Conservation (phyloP, 306 rosid genomes). For the Clitoria ternatea region DNA sequence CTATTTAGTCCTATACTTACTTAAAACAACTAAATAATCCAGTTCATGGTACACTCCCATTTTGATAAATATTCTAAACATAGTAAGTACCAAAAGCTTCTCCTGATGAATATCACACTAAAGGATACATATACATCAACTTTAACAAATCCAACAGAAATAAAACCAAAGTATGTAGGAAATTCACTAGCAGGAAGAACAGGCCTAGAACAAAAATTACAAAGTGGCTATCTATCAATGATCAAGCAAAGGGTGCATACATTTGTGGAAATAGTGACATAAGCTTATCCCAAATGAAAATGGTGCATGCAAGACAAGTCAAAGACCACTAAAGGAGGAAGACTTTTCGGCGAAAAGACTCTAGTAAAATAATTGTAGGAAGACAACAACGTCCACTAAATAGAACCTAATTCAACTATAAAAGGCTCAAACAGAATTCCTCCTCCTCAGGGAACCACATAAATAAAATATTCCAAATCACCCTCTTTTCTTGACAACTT, state of each 20-base stretch:
- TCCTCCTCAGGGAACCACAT: not conserved
- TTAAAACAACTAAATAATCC: not conserved
- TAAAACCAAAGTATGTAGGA: not conserved
- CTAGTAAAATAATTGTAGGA: not conserved
- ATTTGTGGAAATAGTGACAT: not conserved
- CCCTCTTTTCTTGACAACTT: slow-evolving; percentile 6
- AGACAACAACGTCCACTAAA: slow-evolving; percentile 13
- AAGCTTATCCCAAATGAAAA: slow-evolving; percentile 7
- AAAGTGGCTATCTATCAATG: not conserved
- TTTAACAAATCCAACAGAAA: not conserved
- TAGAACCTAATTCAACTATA: slow-evolving; percentile 21
- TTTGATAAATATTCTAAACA: slow-evolving; percentile 12
- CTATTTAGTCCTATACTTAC: not conserved
- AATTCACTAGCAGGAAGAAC: slow-evolving; percentile 11
- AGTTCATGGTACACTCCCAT: slow-evolving; percentile 2
- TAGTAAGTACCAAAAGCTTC: slow-evolving; percentile 11
- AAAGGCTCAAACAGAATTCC: slow-evolving; percentile 22
- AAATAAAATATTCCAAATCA: slow-evolving; percentile 23
- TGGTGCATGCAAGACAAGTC: slow-evolving; percentile 16
- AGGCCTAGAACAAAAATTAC: not conserved
- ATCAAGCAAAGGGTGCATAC: not conserved
- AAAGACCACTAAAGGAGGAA: slow-evolving; percentile 21
- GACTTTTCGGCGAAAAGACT: not conserved
- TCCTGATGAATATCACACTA: slow-evolving; percentile 5
- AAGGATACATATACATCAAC: not conserved